A percentile compares a stretch with the other conserved stretches of the same genome.
Conservation (phyloP, 257 asterid species). For the Jacaranda copaia region DNA sequence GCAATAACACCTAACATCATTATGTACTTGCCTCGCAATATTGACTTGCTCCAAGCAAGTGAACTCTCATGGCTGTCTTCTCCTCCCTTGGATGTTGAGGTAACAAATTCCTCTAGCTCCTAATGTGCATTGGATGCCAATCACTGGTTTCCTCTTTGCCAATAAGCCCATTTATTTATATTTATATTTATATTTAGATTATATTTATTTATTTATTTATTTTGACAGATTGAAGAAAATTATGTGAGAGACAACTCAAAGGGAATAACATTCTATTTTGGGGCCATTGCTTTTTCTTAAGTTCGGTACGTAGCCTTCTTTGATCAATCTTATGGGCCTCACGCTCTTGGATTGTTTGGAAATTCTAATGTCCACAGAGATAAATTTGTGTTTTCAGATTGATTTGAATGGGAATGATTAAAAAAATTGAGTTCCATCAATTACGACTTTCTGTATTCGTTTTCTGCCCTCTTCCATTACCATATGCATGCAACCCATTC, state of each 20-base stretch:
- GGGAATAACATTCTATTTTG: slow-evolving; percentile 73
- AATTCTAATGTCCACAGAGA: too few species aligned
- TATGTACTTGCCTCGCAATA: slow-evolving; percentile 79
- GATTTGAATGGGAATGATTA: too few species aligned
- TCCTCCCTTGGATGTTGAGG: slow-evolving; percentile 79
- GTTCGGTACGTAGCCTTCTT: not conserved
- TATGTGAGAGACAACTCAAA: slow-evolving; percentile 53
- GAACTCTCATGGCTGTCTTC: slow-evolving; percentile 84
- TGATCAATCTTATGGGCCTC: too few species aligned
- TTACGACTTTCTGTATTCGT: too few species aligned
- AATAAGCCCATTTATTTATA: not conserved
- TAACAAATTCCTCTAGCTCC: slow-evolving; percentile 29
- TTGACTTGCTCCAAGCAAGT: slow-evolving; percentile 66
- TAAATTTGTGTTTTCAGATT: too few species aligned
- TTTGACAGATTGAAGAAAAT: slow-evolving; percentile 72
- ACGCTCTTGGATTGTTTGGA: too few species aligned
- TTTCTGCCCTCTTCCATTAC: too few species aligned
- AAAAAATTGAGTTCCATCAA: too few species aligned
- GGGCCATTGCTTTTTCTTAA: slow-evolving; percentile 40
- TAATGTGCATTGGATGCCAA: not conserved
- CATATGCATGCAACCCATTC: too few species aligned
- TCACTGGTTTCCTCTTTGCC: not conserved
- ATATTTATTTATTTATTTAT: not conserved
- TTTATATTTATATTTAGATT: too few species aligned
- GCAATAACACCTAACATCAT: slow-evolving; percentile 73